Conservation (phyloP, 1,139 yeast species). For the Zygosaccharomyces sapae region DNA sequence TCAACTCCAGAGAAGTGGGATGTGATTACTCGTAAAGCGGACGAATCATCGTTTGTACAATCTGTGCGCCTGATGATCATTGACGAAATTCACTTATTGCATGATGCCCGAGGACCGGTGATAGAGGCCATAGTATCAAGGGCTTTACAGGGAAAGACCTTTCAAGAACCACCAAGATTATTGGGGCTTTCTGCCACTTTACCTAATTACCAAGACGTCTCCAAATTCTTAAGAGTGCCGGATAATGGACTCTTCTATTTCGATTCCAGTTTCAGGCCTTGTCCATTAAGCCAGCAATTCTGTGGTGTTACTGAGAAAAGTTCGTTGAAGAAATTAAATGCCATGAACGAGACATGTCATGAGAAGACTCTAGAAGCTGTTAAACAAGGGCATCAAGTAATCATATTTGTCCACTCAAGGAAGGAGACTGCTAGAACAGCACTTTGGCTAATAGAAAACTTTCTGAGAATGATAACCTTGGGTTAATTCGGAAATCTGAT, state of each 20-base stretch:
- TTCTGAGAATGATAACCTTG: constrained; percentile 50
- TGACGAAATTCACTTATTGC: constrained; percentile 90
- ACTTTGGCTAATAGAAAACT: constrained; percentile 63
- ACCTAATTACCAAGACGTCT: constrained; percentile 88
- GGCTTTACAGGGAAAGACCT: constrained; percentile 45
- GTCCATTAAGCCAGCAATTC: constrained; percentile 86
- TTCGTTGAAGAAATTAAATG: constrained; percentile 70
- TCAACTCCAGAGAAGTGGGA: constrained; percentile 99
- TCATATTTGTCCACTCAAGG: constrained; percentile 89
- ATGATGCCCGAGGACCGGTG: constrained; percentile 95
- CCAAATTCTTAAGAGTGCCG: constrained; percentile 70
- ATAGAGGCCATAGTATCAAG: constrained; percentile 83
- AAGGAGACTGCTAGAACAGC: constrained; percentile 90
- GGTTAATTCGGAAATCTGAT: constrained; percentile 47
- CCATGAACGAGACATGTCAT: constrained; percentile 88
- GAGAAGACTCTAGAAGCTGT: constrained; percentile 74
- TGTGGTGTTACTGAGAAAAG: constrained; percentile 84
- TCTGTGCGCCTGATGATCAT: constrained; percentile 72
- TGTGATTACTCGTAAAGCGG: constrained; percentile 77
- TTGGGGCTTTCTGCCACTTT: constrained; percentile 92
- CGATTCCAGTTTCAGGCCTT: constrained; percentile 81
- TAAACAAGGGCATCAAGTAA: constrained; percentile 61
- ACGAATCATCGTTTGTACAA: constrained; percentile 58
- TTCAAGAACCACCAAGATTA: constrained; percentile 50
- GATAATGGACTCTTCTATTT: constrained; percentile 58